These are phyloP conservation scores for Peribolospora kevripleyi DNA, from an alignment of 768 basidiomycete genomes.

Conservation along the genomic window DNA sequence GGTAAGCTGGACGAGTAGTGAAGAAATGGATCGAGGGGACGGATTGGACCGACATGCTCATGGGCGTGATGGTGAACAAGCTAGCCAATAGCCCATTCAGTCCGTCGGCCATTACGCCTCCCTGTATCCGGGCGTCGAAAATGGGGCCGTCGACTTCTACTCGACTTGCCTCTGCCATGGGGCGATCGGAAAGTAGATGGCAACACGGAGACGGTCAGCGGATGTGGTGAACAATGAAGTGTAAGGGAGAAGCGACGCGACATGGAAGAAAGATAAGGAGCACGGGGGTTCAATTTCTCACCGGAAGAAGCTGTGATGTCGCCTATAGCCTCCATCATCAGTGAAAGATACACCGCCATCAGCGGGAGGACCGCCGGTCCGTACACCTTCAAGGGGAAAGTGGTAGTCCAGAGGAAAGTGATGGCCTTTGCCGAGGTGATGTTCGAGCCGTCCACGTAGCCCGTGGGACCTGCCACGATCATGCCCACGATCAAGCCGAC, in stretches of 20 bases:
- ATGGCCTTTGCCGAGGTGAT: slow-evolving; percentile 48
- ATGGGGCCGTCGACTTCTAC: slow-evolving; percentile 45
- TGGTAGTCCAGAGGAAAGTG: slow-evolving; percentile 37
- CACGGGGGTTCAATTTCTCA: too few relatives aligned
- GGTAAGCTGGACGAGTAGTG: too few relatives aligned
- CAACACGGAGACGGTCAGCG: slow-evolving; percentile 7
- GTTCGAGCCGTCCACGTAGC: slow-evolving; percentile 44
- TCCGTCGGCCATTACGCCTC: slow-evolving; percentile 60
- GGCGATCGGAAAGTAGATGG: too few relatives aligned
- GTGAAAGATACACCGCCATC: slow-evolving; percentile 43
- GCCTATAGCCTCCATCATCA: slow-evolving; percentile 63
- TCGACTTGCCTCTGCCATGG: slow-evolving; percentile 40
- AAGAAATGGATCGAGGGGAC: slow-evolving; percentile 41
- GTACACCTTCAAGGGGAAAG: slow-evolving; percentile 52
- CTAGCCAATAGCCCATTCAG: slow-evolving; percentile 54
- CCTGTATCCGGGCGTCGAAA: slow-evolving; percentile 62
- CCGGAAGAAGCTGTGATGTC: slow-evolving; percentile 29
- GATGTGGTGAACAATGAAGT: neutral
- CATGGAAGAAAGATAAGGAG: neutral
- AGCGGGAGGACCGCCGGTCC: slow-evolving; percentile 39
- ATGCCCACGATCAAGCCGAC: slow-evolving; percentile 31
- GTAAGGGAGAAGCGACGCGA: too few relatives aligned
- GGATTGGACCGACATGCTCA: slow-evolving; percentile 47
- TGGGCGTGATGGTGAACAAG: slow-evolving; percentile 53
- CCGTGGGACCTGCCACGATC: slow-evolving; percentile 53